Evolutionary conservation across 208 protist species (phyloP).

Genomic region (Leptomonas pyrrhocoris): DNA sequence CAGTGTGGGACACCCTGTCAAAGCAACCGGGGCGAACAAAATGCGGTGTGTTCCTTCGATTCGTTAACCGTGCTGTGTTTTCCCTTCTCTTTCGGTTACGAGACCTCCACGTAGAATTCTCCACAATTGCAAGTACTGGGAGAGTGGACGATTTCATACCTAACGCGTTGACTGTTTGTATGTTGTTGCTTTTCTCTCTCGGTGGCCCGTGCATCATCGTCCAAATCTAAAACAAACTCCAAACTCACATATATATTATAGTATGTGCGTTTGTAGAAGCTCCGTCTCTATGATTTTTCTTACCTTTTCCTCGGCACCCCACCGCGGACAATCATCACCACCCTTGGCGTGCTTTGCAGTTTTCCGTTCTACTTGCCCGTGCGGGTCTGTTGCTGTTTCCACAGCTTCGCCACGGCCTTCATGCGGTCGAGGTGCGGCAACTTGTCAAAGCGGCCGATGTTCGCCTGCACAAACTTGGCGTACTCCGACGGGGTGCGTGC

Average conservation of each 20-base stretch:
- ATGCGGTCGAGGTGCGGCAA: slow-evolving; percentile 82
- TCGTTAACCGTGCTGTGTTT: too few species aligned
- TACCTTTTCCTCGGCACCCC: too few species aligned
- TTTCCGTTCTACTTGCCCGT: slow-evolving; percentile 17
- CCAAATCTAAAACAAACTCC: neutral
- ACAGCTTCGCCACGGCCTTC: slow-evolving; percentile 86
- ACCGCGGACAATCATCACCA: too few species aligned
- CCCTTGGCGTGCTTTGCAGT: too few species aligned
- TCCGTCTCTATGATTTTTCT: slow-evolving; percentile 10
- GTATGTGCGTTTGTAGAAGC: neutral
- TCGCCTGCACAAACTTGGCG: slow-evolving; percentile 77
- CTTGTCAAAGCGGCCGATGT: slow-evolving; percentile 74
- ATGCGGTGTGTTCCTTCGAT: too few species aligned
- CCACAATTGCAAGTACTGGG: neutral
- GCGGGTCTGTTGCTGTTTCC: slow-evolving; percentile 70
- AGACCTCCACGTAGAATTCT: too few species aligned
- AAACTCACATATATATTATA: neutral
- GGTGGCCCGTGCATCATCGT: neutral
- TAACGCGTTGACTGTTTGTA: too few species aligned
- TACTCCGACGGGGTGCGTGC: slow-evolving; percentile 54
- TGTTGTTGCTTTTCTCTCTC: too few species aligned
- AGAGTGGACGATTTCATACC: neutral
- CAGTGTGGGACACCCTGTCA: too few species aligned
- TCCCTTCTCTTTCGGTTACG: neutral
- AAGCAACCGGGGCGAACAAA: too few species aligned